A percentile compares a stretch with the other conserved stretches of the same genome.
These are phyloP conservation scores for Graphiopsis chlorocephala DNA, from an alignment of 2,329 filamentous ascomycete genomes.

Conservation along the genomic window DNA sequence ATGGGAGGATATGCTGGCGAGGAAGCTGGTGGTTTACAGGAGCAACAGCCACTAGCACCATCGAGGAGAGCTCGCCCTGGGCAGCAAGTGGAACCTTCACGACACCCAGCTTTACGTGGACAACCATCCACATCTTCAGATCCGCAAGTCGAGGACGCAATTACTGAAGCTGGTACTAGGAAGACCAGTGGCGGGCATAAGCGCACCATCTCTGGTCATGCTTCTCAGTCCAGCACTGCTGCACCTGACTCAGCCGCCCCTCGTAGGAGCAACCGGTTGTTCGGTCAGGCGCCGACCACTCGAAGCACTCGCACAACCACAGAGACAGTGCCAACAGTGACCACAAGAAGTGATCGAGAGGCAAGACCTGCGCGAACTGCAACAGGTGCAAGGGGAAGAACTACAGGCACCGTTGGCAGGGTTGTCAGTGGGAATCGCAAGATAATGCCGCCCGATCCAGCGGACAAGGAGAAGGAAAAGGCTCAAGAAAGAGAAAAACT, in stretches of 20 bases:
- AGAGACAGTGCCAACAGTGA: conserved; percentile 51
- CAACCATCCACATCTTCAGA: conserved; percentile 40
- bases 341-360: conserved; percentile 54
- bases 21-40: conserved; percentile 19
- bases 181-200: conserved; percentile 59
- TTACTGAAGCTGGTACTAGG: conserved; percentile 1
- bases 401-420: conserved; percentile 71
- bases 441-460: conserved; percentile 46
- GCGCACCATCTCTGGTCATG: conserved; percentile 85
- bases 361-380: conserved; percentile 57
- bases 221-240: conserved; percentile 37
- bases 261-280: conserved; percentile 45
- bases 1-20: conserved; percentile 30
- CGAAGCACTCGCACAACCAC: conserved; percentile 57
- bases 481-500: conserved; percentile 45
- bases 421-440: conserved; percentile 91
- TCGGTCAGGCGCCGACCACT: conserved; percentile 66
- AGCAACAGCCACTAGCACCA: conserved; percentile 5
- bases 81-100: conserved; percentile 27
- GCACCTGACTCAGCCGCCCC: conserved; percentile 41
- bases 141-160: conserved; percentile 29
- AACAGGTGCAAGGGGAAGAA: conserved; percentile 66
- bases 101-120: conserved; percentile 39
- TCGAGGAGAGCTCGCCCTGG: conserved; percentile 21
- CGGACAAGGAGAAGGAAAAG: conserved; percentile 56